Base-by-base conservation (phyloP, 164 flowering plant species). In the Stephania cephalantha region DNA sequence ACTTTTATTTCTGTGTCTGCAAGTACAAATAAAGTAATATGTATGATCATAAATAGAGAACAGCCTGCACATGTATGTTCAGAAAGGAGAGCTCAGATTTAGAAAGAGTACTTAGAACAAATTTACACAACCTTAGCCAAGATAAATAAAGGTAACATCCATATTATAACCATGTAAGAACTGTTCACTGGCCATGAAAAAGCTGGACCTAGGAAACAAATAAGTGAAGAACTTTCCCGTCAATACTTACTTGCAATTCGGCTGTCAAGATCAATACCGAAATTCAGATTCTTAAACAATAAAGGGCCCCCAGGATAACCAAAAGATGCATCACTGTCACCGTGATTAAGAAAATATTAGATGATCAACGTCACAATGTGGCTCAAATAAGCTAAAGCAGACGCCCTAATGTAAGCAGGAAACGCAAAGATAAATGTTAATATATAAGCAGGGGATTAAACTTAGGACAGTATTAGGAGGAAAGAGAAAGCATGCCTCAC, bases 221-320 rank as follows among this genome's bases (percentile, higher is more conserved):
- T n/a, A 61, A 61, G 10, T 10, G 15, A 52, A 15, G 25, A 42
- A 6, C 44, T 11, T 53, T 31, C 9, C 1, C 65, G 9, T 17
- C 10, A 17, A 78, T 61, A 31, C 97, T 88, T 92, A 95, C 99
- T 95, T 85, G 99, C 97, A 74, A 95, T 81, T 58, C 99, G 91
- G 82, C 99, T 95, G 84, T 95, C 99, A n/a, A 95, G 87, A 82
- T 95, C 99, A 50, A 95, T 95, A 58, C 99, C 99, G 78, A 95
- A 93, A 81, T 93, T 95, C 88, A 93, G 82, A 81, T 95, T 93
- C 87, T 84, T 93, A 78, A 95, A 95, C 84, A 95, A 78, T 74
- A 86, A 15, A 22, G 99, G 99, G 0, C 98, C 99, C 13, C 98
- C 99, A 79, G 97, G 95, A 85, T 95, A 95, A 71, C 97, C 98